phyloP scores from a whole-genome alignment of 2,329 filamentous ascomycete species.

The Falciphora oryzae region DNA sequence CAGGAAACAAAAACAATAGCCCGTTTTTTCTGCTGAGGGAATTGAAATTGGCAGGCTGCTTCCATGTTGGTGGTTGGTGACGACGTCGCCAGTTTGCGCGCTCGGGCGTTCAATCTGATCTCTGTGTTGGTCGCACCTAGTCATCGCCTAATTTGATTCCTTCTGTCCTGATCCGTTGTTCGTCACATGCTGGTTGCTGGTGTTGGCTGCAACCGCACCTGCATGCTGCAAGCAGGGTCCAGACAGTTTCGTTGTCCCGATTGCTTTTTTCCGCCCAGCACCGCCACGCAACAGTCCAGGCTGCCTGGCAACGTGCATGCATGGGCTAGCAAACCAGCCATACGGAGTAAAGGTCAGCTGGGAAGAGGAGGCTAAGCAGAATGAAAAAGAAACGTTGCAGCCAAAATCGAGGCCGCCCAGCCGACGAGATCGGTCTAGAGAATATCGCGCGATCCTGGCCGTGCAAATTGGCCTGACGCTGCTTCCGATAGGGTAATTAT shows the following conservation, averaged over 20 bases:
- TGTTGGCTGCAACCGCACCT: too few relatives aligned
- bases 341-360: too few relatives aligned
- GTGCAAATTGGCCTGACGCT: neutral
- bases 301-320: neutral
- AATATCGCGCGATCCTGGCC: neutral
- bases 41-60: neutral
- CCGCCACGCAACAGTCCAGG: neutral
- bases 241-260: neutral
- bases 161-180: too few relatives aligned
- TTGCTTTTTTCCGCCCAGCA: neutral
- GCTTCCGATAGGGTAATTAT: neutral
- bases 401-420: slow-evolving; percentile 20
- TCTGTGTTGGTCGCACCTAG: neutral
- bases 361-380: neutral
- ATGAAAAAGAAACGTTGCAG: neutral
- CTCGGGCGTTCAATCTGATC: neutral
- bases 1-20: neutral
- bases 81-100: neutral
- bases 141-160: too few relatives aligned
- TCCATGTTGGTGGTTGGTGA: neutral
- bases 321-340: too few relatives aligned
- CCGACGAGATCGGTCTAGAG: slow-evolving; percentile 19
- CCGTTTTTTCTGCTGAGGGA: too few relatives aligned
- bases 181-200: too few relatives aligned
- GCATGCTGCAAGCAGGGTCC: neutral